Base-by-base conservation (phyloP, 129 eudicot species). In the Flaveria robusta region DNA sequence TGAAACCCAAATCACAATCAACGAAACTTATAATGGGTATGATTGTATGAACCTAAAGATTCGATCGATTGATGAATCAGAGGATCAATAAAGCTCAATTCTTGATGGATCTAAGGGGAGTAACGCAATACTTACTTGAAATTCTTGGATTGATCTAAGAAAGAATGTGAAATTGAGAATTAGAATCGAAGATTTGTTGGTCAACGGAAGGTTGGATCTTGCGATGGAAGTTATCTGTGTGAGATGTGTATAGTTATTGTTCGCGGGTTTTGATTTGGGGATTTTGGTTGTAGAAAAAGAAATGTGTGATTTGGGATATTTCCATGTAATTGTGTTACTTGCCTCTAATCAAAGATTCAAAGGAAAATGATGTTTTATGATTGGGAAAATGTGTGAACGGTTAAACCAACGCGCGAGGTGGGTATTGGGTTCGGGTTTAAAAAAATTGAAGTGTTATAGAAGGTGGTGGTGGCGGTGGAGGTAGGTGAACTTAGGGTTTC, bases 71-170 rank as follows among this genome's bases (percentile, higher is more conserved):
- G 62, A 74, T 74, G 2, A 15, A 55, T 54, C 51, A 13, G 67
- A 52, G 16, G 67, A 67, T 55, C 15, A 24, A 10, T 26, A 20
- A 42, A 68, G 56, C 16, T 27, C 5, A 24, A 55, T 46, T 63
- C 4, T 47, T 43, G 71, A 65, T 49, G 13, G 37, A 72, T 49
- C 34, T 16, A 20, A 70, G 46, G 47, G 65, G 39, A 45, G 20
- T 47, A 39, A 52, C 54, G 31, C 43, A 8, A 77, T 62, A 79
- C 77, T 70, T 78, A 71, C 77, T 69, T 78, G 82, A 70, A 70
- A 58, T 70, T 20, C 20, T 13, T 29, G 10, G 64, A 78, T 62
- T 70, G 42, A 70, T 58, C 23, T 20, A 59, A 4, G 9, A 69
- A 14, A 24, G 9, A 7, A 18, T 34, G 29, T 7, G 19, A 24